Evolutionary conservation across 441 rosid species (phyloP).

Genomic region (Adansonia grandidieri): DNA sequence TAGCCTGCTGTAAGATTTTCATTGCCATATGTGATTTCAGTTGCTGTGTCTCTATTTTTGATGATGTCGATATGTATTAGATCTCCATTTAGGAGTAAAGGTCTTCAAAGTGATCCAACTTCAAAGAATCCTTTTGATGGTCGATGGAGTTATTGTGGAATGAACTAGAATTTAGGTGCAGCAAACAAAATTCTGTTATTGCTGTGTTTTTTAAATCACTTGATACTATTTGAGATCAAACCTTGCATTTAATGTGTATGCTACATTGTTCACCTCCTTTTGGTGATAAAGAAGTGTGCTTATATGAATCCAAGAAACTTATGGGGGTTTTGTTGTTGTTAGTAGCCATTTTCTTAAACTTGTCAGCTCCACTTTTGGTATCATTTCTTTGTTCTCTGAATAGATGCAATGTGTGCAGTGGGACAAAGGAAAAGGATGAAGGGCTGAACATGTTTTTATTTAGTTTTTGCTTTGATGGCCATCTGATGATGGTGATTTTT

Average conservation of each 20-base stretch:
- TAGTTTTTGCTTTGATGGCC: constrained; percentile 13
- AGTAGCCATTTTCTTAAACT: not conserved
- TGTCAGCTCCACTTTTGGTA: not conserved
- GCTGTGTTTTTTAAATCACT: not conserved
- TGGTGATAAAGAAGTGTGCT: not conserved
- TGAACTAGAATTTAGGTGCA: not conserved
- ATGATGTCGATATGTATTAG: not conserved
- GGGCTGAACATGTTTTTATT: constrained; percentile 1
- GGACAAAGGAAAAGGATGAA: constrained; percentile 1
- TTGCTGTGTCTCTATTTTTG: not conserved
- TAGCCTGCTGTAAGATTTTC: not conserved
- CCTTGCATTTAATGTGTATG: not conserved
- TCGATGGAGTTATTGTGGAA: not conserved
- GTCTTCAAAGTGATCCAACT: not conserved
- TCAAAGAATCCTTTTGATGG: not conserved
- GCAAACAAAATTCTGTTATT: not conserved
- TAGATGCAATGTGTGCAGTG: not conserved
- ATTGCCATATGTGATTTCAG: not conserved
- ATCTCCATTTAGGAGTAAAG: not conserved
- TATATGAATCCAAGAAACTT: constrained; percentile 3
- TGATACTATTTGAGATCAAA: not conserved
- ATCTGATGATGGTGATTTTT: not conserved
- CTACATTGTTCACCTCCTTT: not conserved
- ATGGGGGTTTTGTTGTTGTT: not conserved
- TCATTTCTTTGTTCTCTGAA: constrained; percentile 6